Evolutionary conservation across 108 stramenopile species (phyloP).

Genomic region (Discostella stelligeroides): DNA sequence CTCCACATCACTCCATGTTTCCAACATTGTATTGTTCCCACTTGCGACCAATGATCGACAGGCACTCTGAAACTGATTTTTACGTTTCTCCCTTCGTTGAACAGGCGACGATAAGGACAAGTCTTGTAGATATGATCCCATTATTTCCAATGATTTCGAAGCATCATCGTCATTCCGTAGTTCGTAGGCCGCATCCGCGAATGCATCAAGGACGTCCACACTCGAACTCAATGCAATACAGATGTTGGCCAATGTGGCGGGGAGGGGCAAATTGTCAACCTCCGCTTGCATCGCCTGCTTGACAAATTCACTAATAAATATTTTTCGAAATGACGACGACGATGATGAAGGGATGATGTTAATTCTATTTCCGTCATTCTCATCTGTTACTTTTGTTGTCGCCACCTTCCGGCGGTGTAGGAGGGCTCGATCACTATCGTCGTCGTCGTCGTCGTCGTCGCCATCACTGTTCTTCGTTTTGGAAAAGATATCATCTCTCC

Average conservation of each 20-base stretch:
- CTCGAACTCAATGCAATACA: conserved; percentile 17
- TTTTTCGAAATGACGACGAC: neutral
- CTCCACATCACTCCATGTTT: conserved; percentile 28
- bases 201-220: conserved; percentile 8
- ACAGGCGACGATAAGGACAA: conserved; percentile 1
- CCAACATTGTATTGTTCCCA: conserved; percentile 26
- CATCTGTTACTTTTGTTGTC: neutral
- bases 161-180: neutral
- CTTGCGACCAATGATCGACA: conserved; percentile 9
- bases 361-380: neutral
- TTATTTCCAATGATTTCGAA: neutral
- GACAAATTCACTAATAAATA: conserved; percentile 21
- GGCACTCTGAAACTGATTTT: conserved; percentile 10
- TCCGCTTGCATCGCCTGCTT: conserved; percentile 16
- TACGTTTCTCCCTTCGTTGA: neutral
- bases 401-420: neutral
- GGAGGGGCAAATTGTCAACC: conserved; percentile 31
- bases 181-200: neutral
- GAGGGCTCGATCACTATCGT: too few relatives aligned
- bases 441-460: too few relatives aligned
- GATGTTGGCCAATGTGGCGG: conserved; percentile 21
- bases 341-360: neutral
- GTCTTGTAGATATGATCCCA: conserved; percentile 1
- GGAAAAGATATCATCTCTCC: too few relatives aligned
- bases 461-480: too few relatives aligned